phyloP scores from a whole-genome alignment of 176 grass and related monocot genomes.

The Zoysia japonica region DNA sequence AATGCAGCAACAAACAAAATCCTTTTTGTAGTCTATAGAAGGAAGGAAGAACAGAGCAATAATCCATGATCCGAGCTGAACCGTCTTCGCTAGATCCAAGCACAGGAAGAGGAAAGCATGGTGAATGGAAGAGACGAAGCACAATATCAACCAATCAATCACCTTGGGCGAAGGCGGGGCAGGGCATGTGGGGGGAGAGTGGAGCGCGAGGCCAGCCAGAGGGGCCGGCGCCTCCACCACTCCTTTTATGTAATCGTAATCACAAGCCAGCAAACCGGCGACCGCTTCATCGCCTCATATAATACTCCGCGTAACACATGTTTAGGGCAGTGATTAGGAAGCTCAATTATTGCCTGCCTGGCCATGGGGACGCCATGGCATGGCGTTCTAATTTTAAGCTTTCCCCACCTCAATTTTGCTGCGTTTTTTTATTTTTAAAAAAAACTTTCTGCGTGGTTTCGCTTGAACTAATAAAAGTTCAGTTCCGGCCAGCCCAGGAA shows the following conservation, averaged over 20 bases:
- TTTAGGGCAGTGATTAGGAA: slow-evolving; percentile 30
- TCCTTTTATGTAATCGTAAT: not conserved
- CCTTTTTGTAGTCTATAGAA: not conserved
- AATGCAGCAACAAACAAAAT: not conserved
- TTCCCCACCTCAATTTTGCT: not conserved
- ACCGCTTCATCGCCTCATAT: slow-evolving; percentile 15
- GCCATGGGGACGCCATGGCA: slow-evolving; percentile 10
- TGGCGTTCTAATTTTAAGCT: slow-evolving; percentile 53
- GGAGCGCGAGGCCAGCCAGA: slow-evolving; percentile 31
- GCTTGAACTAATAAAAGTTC: slow-evolving; percentile 20
- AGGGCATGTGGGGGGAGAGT: slow-evolving; percentile 38
- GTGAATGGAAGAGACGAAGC: not conserved
- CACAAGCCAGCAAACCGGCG: not conserved
- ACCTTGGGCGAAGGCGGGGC: slow-evolving; percentile 34
- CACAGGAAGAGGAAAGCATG: not conserved
- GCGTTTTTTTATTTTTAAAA: not conserved
- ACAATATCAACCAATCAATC: slow-evolving; percentile 18
- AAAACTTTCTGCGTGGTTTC: not conserved
- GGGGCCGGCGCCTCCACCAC: slow-evolving; percentile 35
- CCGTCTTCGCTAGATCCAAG: not conserved
- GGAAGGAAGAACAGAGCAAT: not conserved
- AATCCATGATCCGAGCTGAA: not conserved
- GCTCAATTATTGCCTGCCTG: slow-evolving; percentile 47
- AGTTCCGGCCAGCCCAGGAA: slow-evolving; percentile 38
- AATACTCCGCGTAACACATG: slow-evolving; percentile 21